Conservation (phyloP, 1,139 yeast species). For the Sugiyamaella sp. region DNA sequence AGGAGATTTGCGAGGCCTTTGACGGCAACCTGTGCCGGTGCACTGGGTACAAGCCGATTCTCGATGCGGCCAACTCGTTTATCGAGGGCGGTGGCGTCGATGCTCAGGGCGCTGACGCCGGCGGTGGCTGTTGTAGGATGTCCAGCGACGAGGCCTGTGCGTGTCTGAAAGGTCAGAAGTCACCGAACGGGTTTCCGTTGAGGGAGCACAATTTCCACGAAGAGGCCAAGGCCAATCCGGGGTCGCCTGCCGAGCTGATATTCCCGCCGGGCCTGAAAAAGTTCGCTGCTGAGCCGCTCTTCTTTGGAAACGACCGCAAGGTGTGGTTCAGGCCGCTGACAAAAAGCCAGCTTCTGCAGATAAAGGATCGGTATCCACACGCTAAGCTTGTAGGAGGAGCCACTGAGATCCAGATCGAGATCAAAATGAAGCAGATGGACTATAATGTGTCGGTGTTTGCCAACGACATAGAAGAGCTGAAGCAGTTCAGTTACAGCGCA, state of each 20-base stretch:
- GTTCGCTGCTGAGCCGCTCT: constrained; percentile 40
- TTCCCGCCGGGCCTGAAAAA: constrained; percentile 46
- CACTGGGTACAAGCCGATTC: constrained; percentile 52
- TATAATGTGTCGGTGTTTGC: constrained; percentile 46
- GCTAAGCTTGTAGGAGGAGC: constrained; percentile 53
- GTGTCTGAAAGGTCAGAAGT: constrained; percentile 29
- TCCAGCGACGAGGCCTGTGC: constrained; percentile 16
- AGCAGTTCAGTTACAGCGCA: constrained; percentile 40
- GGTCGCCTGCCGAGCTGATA: constrained; percentile 41
- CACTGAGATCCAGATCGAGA: constrained; percentile 51
- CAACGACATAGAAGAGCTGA: constrained; percentile 48
- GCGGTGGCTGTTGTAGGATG: constrained; percentile 20
- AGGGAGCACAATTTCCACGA: constrained; percentile 41
- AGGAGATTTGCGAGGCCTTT: constrained; percentile 48
- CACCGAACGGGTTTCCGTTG: constrained; percentile 45
- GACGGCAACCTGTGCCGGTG: constrained; percentile 53
- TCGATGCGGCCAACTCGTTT: constrained; percentile 51
- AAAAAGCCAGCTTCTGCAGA: constrained; percentile 43
- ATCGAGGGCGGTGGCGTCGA: constrained; percentile 10
- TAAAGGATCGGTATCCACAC: constrained; percentile 42
- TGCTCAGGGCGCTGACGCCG: not conserved
- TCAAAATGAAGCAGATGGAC: constrained; percentile 48
- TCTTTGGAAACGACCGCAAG: constrained; percentile 44
- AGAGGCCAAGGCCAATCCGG: constrained; percentile 5
- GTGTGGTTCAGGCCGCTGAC: constrained; percentile 50